Conservation (phyloP, 2,329 filamentous ascomycete species). For the Ophiostoma sp. region DNA sequence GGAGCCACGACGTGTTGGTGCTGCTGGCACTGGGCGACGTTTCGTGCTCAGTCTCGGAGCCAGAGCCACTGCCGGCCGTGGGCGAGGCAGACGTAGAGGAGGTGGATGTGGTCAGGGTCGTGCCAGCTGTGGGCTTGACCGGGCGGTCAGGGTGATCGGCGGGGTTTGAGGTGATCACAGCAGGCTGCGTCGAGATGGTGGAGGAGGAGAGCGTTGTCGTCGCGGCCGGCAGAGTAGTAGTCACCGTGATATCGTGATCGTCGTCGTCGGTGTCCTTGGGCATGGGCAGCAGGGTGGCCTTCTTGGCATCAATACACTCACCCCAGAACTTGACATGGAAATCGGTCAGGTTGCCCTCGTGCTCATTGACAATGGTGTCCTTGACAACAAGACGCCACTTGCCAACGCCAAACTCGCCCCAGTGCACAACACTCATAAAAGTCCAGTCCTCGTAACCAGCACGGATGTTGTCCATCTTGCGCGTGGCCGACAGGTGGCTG, state of each 20-base stretch:
- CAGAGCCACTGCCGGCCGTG: conserved; percentile 11
- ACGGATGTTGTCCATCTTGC: conserved; percentile 60
- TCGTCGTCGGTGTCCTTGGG: conserved; percentile 79
- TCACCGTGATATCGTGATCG: conserved; percentile 65
- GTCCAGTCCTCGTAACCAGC: conserved; percentile 91
- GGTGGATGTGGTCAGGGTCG: conserved; percentile 31
- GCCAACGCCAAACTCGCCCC: conserved; percentile 83
- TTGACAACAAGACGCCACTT: conserved; percentile 89
- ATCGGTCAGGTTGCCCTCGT: conserved; percentile 74
- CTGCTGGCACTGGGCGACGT: conserved; percentile 25
- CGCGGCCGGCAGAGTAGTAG: conserved; percentile 54
- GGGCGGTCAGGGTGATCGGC: conserved; percentile 62
- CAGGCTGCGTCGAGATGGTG: conserved; percentile 25
- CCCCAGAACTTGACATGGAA: conserved; percentile 96
- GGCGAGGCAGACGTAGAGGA: conserved; percentile 25
- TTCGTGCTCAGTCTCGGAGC: conserved; percentile 34
- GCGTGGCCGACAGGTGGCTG: conserved; percentile 75
- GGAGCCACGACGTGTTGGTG: conserved; percentile 62
- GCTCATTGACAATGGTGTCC: conserved; percentile 71
- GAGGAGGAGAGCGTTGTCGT: conserved; percentile 56
- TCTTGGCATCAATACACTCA: conserved; percentile 70
- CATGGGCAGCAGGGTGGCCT: conserved; percentile 71
- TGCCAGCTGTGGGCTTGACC: conserved; percentile 38
- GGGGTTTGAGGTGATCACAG: conserved; percentile 37
- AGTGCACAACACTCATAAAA: conserved; percentile 97